phyloP scores from a whole-genome alignment of 176 grass and related monocot species.

The Carex myosuroides region DNA sequence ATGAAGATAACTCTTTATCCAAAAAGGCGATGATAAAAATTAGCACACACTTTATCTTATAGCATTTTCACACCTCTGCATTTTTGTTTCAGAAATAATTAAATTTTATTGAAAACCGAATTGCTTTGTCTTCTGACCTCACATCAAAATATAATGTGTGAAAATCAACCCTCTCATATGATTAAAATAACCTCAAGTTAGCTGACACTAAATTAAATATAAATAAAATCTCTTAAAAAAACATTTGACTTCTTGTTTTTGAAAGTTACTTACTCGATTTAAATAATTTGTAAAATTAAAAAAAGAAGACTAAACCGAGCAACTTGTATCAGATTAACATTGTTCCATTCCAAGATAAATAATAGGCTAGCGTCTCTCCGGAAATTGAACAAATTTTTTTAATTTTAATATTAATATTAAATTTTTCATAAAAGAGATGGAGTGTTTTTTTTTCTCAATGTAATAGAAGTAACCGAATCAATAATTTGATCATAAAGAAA shows the following conservation, averaged over 20 bases:
- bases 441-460: too few species aligned
- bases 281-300: background rate
- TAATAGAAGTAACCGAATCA: too few species aligned
- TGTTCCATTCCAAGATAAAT: background rate
- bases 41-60: background rate
- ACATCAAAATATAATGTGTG: background rate
- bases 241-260: background rate
- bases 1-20: too few species aligned
- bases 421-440: too few species aligned
- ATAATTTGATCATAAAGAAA: too few species aligned
- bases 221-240: background rate
- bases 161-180: background rate
- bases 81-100: too few species aligned
- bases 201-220: background rate
- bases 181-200: background rate
- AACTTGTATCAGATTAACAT: background rate
- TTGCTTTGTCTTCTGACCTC: background rate
- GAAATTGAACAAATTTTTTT: too few species aligned
- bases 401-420: too few species aligned
- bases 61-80: background rate
- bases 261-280: background rate
- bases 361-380: background rate
- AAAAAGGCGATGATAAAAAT: too few species aligned
- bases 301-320: background rate
- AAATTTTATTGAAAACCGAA: background rate